Evolutionary conservation across 2,329 filamentous ascomycete genomes (phyloP), one percentile per base, ranked within the genome.

Genomic region (Scedosporium aurantiacum): DNA sequence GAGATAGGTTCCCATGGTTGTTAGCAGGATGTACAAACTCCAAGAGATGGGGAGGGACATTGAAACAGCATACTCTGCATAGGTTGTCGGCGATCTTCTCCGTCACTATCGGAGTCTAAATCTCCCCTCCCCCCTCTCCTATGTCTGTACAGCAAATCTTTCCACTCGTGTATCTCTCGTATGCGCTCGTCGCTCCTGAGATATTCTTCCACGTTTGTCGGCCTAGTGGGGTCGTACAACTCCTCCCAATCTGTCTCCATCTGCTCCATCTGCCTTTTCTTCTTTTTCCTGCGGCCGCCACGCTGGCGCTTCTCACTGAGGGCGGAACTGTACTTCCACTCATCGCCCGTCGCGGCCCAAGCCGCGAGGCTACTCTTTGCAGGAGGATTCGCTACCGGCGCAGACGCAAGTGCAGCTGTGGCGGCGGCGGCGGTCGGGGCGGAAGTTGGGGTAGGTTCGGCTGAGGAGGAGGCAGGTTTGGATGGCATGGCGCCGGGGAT

Each of bases 201-300:
- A 70, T 94, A 97, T 69, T 93, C 89, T 61, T 92, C 88, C 58
- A 93, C 89, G 66, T 86, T 91, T 47, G 90, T 95, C 7, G 92
- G 91, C 45, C 89, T 79, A 10, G 87, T 79, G 0, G 91, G 90
- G 68, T 96, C 92, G 71, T 96, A 97, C 25, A 94, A 83, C 70
- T 95, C 91, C 71, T 96, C 89, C 91, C 91, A 97, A 70, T 96
- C 87, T n/a, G 82, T 85, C 70, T 84, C 81, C 59, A 80, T 75
- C 32, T 80, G 73, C 56, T 79, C 77, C 5, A 83, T 78, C 65
- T 82, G 80, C 63, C 84, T 82, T 72, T 86, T 87, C 79, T 89
- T 89, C 73, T 88, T 86, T 70, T 86, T 87, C 74, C 89, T 91
- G 63, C 90, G 85, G 50, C 90, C 89, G 61, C 90, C 90, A 58